Percentiles rank a stretch among this genome's conserved stretches.
These are phyloP conservation scores for Exsudoporus floridanus DNA, from an alignment of 1,284 basidiomycete genomes.

Conservation along the genomic window DNA sequence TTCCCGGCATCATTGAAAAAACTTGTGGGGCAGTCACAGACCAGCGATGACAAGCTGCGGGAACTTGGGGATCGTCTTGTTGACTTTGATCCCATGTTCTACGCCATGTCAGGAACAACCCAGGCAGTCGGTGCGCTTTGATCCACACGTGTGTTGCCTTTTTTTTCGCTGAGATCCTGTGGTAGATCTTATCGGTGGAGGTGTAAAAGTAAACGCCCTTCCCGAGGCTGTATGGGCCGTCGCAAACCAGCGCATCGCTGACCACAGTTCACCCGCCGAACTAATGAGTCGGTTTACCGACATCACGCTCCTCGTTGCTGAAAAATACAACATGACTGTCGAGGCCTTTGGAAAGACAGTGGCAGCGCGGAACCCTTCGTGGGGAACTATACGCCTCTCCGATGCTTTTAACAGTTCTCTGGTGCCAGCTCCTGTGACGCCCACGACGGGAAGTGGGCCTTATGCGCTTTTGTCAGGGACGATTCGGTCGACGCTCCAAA, in stretches of 20 bases:
- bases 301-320: constrained; percentile 38
- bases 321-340: constrained; percentile 42
- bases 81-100: constrained; percentile 29
- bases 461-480: constrained; percentile 51
- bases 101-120: constrained; percentile 41
- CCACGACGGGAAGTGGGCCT: constrained; percentile 39
- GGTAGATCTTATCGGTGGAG: constrained; percentile 43
- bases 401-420: constrained; percentile 43
- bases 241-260: constrained; percentile 45
- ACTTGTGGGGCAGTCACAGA: constrained; percentile 29
- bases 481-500: constrained; percentile 40
- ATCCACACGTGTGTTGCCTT: background rate
- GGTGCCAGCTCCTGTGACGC: constrained; percentile 52
- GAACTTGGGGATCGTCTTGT: constrained; percentile 35
- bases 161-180: background rate
- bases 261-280: constrained; percentile 37
- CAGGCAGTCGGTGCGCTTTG: constrained; percentile 44
- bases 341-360: constrained; percentile 41
- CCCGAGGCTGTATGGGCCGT: constrained; percentile 41
- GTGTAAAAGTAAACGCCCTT: constrained; percentile 48
- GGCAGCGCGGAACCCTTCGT: constrained; percentile 18
- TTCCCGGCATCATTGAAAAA: constrained; percentile 32
- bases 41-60: constrained; percentile 23
- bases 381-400: constrained; percentile 28
- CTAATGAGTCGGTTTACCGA: constrained; percentile 36